These are phyloP conservation scores for Nicotiana rustica DNA, from an alignment of 305 asterid genomes.

Conservation along the genomic window DNA sequence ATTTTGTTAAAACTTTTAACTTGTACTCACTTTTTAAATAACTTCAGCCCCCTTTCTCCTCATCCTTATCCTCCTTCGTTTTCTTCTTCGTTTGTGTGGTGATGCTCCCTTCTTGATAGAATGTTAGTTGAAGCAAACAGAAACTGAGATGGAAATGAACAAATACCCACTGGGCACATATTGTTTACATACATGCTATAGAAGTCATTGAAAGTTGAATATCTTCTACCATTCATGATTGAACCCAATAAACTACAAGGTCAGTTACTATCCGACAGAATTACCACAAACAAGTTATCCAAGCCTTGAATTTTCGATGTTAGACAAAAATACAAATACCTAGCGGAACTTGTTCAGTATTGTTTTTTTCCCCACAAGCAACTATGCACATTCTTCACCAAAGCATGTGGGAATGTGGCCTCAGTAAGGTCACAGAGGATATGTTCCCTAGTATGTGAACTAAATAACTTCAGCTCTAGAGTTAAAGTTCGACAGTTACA, in stretches of 20 bases:
- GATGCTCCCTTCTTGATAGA: not conserved
- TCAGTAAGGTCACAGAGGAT: constrained; percentile 81
- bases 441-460: constrained; percentile 58
- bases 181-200: not conserved
- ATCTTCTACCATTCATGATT: not conserved
- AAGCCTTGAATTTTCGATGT: not conserved
- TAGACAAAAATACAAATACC: not conserved
- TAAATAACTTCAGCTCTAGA: too few relatives aligned
- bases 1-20: too few relatives aligned
- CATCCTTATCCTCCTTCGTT: too few relatives aligned
- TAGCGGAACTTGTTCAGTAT: not conserved
- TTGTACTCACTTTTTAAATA: too few relatives aligned
- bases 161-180: not conserved
- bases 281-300: constrained; percentile 25
- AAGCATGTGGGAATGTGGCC: constrained; percentile 21
- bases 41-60: too few relatives aligned
- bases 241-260: not conserved
- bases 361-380: not conserved
- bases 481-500: too few relatives aligned
- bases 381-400: constrained; percentile 8
- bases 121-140: not conserved
- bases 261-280: not conserved
- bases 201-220: not conserved
- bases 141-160: not conserved
- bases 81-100: not conserved